These are phyloP conservation scores for Colletotrichum sp. DNA, from an alignment of 2,329 filamentous ascomycete species.

Conservation along the genomic window DNA sequence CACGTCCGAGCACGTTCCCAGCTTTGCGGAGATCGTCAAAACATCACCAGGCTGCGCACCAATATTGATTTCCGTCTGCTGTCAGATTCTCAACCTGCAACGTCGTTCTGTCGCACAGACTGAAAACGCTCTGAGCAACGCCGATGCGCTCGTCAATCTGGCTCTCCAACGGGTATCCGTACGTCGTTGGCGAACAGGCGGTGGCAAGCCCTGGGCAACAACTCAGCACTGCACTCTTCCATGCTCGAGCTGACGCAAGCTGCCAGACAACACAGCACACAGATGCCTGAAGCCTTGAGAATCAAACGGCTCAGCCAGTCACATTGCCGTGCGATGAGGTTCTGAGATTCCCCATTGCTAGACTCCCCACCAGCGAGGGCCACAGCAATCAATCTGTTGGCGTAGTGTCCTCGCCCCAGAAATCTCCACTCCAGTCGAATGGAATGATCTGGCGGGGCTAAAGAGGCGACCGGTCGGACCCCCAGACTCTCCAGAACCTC, in stretches of 20 bases:
- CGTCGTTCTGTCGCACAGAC: constrained; percentile 1
- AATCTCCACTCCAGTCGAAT: constrained; percentile 7
- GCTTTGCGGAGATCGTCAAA: neutral
- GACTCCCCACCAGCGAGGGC: neutral
- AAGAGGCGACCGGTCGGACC: neutral
- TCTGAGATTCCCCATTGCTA: neutral
- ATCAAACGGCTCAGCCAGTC: neutral
- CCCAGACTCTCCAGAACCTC: constrained; percentile 1
- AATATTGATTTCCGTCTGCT: neutral
- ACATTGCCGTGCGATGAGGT: neutral
- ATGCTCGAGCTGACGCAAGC: neutral
- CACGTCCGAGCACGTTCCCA: neutral
- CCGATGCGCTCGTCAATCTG: neutral
- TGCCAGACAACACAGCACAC: neutral
- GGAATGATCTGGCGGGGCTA: neutral
- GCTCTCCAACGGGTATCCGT: neutral
- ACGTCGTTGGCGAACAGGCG: neutral
- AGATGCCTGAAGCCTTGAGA: neutral
- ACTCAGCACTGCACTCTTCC: neutral
- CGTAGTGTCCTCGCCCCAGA: neutral
- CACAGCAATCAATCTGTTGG: constrained; percentile 5
- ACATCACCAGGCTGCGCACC: neutral
- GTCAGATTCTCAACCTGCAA: neutral
- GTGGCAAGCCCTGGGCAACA: neutral
- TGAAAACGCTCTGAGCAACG: neutral